phyloP scores from a whole-genome alignment of 352 stramenopile species.

The Phytophthora foliorum region DNA sequence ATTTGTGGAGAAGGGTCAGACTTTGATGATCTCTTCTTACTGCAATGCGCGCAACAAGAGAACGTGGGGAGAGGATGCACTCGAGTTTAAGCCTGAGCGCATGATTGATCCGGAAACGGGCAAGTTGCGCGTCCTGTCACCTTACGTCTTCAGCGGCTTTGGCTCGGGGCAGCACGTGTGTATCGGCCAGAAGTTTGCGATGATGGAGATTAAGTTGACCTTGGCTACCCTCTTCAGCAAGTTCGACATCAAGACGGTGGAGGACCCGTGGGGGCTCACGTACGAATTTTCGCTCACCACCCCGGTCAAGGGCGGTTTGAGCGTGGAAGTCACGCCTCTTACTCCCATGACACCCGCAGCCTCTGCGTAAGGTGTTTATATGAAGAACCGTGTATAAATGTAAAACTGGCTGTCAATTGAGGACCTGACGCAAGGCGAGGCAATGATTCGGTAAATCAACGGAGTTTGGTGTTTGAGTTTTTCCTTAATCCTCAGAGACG shows the following conservation, averaged over 20 bases:
- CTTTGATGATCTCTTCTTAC: conserved; percentile 41
- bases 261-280: conserved; percentile 54
- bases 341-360: conserved; percentile 13
- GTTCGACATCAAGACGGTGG: conserved; percentile 56
- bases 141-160: conserved; percentile 50
- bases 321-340: conserved; percentile 32
- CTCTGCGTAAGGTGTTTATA: conserved; percentile 11
- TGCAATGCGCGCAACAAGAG: conserved; percentile 43
- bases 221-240: conserved; percentile 59
- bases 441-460: conserved; percentile 7
- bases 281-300: conserved; percentile 62
- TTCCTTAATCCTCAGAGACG: background rate
- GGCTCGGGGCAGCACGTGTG: conserved; percentile 65
- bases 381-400: too few species aligned
- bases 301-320: conserved; percentile 47
- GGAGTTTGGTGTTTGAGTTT: background rate
- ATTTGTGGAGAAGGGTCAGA: conserved; percentile 36
- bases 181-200: conserved; percentile 61
- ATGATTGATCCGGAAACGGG: conserved; percentile 57
- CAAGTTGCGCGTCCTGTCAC: conserved; percentile 42
- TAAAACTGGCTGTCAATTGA: too few species aligned
- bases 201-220: conserved; percentile 71
- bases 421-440: background rate
- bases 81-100: conserved; percentile 69
- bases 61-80: conserved; percentile 59